A percentile compares a stretch with the other conserved stretches of the same genome.
These are phyloP conservation scores for Holtermannia corniformis DNA, from an alignment of 768 basidiomycete genomes.

Conservation along the genomic window DNA sequence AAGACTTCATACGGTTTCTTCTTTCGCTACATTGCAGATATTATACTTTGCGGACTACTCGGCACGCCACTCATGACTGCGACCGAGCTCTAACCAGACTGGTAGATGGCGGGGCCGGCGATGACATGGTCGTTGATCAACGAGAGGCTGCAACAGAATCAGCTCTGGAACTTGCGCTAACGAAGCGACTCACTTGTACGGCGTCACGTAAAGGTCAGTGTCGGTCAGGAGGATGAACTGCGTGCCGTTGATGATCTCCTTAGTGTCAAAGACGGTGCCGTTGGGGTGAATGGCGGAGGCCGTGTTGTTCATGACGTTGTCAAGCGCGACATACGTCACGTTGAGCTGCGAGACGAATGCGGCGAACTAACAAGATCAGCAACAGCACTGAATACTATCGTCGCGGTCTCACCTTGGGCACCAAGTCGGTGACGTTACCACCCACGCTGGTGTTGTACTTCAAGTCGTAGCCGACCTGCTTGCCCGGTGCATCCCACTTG, in stretches of 20 bases:
- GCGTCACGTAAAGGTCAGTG: conserved; percentile 49
- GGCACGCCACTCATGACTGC: too few species aligned
- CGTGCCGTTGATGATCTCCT: conserved; percentile 50
- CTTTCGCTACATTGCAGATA: too few species aligned
- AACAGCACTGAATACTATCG: not conserved
- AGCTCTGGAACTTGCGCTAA: not conserved
- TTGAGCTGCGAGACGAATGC: conserved; percentile 58
- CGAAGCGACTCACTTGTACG: conserved; percentile 48
- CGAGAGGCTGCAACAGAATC: too few species aligned
- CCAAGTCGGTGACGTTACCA: conserved; percentile 44
- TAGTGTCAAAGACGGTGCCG: conserved; percentile 45
- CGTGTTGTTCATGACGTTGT: conserved; percentile 43
- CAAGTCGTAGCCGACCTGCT: conserved; percentile 48
- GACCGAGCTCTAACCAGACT: conserved; percentile 46
- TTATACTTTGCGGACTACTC: too few species aligned
- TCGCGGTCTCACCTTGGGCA: conserved; percentile 41
- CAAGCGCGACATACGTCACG: conserved; percentile 51
- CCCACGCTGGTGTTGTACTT: conserved; percentile 48
- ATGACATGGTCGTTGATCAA: conserved; percentile 51
- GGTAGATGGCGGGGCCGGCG: conserved; percentile 51
- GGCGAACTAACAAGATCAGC: conserved; percentile 43
- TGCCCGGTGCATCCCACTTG: conserved; percentile 53
- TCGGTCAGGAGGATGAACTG: conserved; percentile 52
- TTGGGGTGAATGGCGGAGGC: conserved; percentile 50
- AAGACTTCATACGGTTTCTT: too few species aligned